A percentile compares a stretch with the other conserved stretches of the same genome.
Evolutionary conservation across 257 asterid genomes (phyloP).

Genomic region (Apocynum venetum): DNA sequence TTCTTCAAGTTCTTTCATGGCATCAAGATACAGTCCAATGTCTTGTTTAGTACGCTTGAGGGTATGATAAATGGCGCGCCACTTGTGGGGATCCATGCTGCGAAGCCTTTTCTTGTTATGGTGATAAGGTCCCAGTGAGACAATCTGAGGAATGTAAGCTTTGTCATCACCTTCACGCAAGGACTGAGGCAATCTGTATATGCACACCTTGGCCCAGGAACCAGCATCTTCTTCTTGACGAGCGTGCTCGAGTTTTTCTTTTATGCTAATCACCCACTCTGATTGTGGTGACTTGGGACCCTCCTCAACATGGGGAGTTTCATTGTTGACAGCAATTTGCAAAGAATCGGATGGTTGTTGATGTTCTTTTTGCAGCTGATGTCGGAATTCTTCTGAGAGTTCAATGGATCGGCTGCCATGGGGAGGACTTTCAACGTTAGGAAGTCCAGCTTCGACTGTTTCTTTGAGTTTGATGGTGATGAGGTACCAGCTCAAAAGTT

Average conservation of each 20-base stretch:
- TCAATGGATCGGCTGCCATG: slow-evolving; percentile 35
- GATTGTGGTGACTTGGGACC: slow-evolving; percentile 36
- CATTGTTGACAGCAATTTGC: slow-evolving; percentile 22
- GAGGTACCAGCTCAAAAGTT: slow-evolving; percentile 86
- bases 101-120: slow-evolving; percentile 54
- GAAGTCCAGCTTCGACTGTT: slow-evolving; percentile 58
- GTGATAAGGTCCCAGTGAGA: slow-evolving; percentile 77
- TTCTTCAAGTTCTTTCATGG: slow-evolving; percentile 55
- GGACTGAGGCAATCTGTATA: slow-evolving; percentile 64
- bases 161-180: slow-evolving; percentile 61
- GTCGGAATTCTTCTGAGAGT: slow-evolving; percentile 22
- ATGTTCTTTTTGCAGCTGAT: slow-evolving; percentile 23
- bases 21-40: slow-evolving; percentile 43
- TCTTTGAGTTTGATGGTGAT: slow-evolving; percentile 81
- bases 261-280: slow-evolving; percentile 67
- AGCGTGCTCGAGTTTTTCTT: slow-evolving; percentile 62
- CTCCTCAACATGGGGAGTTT: slow-evolving; percentile 18
- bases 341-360: slow-evolving; percentile 23
- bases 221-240: slow-evolving; percentile 49
- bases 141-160: slow-evolving; percentile 72
- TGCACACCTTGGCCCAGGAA: slow-evolving; percentile 62
- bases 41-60: slow-evolving; percentile 57
- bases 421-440: slow-evolving; percentile 31
- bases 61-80: slow-evolving; percentile 62
- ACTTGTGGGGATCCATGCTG: slow-evolving; percentile 75